These are phyloP conservation scores for Fonsecaea multimorphosa DNA, from an alignment of 2,329 filamentous ascomycete genomes.

Conservation along the genomic window DNA sequence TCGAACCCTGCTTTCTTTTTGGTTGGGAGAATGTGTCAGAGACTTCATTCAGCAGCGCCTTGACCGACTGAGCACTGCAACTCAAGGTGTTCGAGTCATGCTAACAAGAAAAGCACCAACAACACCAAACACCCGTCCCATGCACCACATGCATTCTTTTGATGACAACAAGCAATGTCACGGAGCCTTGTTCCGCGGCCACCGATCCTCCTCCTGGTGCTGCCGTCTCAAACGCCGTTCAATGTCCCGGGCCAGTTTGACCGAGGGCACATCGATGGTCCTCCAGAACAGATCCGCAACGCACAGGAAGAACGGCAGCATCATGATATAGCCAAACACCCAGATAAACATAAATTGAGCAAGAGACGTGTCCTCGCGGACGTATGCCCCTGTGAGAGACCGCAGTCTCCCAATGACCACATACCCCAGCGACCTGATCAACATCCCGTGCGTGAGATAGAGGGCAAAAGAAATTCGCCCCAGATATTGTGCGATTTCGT, in stretches of 20 bases:
- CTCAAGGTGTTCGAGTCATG: too few relatives aligned
- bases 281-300: conserved; percentile 66
- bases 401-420: conserved; percentile 16
- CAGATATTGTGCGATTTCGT: conserved; percentile 40
- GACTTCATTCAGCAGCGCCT: too few relatives aligned
- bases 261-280: conserved; percentile 58
- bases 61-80: too few relatives aligned
- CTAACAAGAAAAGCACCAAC: too few relatives aligned
- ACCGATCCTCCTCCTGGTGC: neutral
- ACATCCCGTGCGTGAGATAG: conserved; percentile 41
- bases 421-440: conserved; percentile 27
- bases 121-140: too few relatives aligned
- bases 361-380: conserved; percentile 5
- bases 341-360: conserved; percentile 20
- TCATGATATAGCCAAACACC: conserved; percentile 49
- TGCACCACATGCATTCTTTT: neutral
- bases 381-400: neutral
- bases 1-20: too few relatives aligned
- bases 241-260: conserved; percentile 59
- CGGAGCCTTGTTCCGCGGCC: neutral
- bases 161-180: neutral
- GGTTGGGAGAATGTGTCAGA: too few relatives aligned
- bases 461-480: conserved; percentile 44
- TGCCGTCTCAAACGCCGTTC: conserved; percentile 41
- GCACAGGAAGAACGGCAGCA: conserved; percentile 57